Base-by-base conservation (phyloP, 1,284 basidiomycete genomes). In the Melampsora abietis-canadensis region DNA sequence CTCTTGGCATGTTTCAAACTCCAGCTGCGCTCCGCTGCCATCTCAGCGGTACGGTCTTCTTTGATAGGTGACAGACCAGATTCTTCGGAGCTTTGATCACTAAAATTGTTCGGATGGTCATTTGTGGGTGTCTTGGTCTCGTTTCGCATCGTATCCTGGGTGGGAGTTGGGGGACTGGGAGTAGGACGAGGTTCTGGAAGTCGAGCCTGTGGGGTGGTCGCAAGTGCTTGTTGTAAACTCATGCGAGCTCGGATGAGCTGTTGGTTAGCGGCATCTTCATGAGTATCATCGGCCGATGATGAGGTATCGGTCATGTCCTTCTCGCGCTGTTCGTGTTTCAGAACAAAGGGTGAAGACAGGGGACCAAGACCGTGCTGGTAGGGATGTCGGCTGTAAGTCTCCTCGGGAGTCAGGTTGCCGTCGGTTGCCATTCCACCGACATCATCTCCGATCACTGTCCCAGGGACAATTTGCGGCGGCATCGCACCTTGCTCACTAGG, bases 1-100 rank as follows among this genome's bases (percentile, higher is more conserved):
- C 44, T 15, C 15, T 44, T 44, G 27, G 15, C 2, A 1, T 64
- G 69, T 21, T 59, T 59, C 17, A 69, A 34, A 19, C 30, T 54
- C 68, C 68, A 72, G 24, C 62, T 74, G 27, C 64, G 70, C 30
- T 74, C 70, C 14, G 70, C 70, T 21, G 70, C 70, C 44, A 74
- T 27, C 44, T 74, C 70, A 61, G 70, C 70, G 54, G 70, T 74
- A 4, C 70, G 48, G 15, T 74, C 70, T 37, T 74, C 70, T 46
- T 66, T 74, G 47, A 74, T 74, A 15, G 70, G 70, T 12, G 63
- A 66, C 19, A 74, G 46, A 15, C 70, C 70, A 34, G 64, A 66
- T 2, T 74, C 70, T 15, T 74, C 40, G 46, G 21, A 37, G 34
- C 54, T 34, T 24, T 70, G 60, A 2, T 72, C 61, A 21, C 64